Percentiles rank a stretch among this genome's conserved stretches.
Evolutionary conservation across 495 filamentous ascomycete genomes (phyloP).

Genomic region (Aspergillus nanangensis): DNA sequence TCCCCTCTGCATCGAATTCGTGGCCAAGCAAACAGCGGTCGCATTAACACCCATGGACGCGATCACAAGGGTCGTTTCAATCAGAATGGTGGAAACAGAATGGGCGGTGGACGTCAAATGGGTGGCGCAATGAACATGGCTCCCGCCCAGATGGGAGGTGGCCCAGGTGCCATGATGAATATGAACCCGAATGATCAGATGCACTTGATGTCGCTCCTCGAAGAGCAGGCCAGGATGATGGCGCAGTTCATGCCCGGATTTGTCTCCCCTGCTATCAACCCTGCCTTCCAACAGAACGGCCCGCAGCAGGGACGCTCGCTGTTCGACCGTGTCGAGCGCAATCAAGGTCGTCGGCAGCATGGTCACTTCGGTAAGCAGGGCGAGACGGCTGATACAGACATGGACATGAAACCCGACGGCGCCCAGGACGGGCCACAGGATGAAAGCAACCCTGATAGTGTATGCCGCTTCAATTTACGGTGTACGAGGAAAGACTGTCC

Average conservation of each 20-base stretch:
- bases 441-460: slow-evolving; percentile 45
- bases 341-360: slow-evolving; percentile 33
- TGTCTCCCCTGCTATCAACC: slow-evolving; percentile 47
- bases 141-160: slow-evolving; percentile 36
- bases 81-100: slow-evolving; percentile 35
- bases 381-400: slow-evolving; percentile 33
- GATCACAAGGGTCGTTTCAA: slow-evolving; percentile 63
- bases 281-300: slow-evolving; percentile 46
- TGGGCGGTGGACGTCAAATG: slow-evolving; percentile 40
- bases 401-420: slow-evolving; percentile 29
- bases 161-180: slow-evolving; percentile 39
- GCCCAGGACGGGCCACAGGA: slow-evolving; percentile 40
- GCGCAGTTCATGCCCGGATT: slow-evolving; percentile 55
- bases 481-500: slow-evolving; percentile 88
- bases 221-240: slow-evolving; percentile 88
- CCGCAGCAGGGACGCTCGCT: slow-evolving; percentile 59
- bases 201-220: slow-evolving; percentile 76
- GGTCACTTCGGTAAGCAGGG: slow-evolving; percentile 31
- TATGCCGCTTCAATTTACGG: slow-evolving; percentile 80
- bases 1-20: slow-evolving; percentile 77
- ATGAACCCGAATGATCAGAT: slow-evolving; percentile 68
- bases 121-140: slow-evolving; percentile 46
- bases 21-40: slow-evolving; percentile 63
- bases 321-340: slow-evolving; percentile 69
- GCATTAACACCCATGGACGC: slow-evolving; percentile 71